Base-by-base conservation (phyloP, 2,329 filamentous ascomycete genomes). In the Sordariomycetes sp. region DNA sequence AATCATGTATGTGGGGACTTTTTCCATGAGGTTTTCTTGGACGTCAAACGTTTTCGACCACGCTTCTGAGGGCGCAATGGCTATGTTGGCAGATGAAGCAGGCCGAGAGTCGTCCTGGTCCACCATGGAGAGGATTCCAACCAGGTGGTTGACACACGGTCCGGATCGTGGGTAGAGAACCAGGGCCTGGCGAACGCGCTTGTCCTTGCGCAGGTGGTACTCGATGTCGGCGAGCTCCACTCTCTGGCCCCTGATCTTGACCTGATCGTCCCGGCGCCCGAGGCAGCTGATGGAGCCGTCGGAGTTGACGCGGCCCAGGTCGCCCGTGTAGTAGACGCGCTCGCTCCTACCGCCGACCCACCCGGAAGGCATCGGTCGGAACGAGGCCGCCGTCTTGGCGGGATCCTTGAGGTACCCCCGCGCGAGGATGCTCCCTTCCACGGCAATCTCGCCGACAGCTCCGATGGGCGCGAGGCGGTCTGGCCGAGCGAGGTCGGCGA, bases 241-340 rank as follows among this genome's bases (percentile, higher is more conserved):
- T 58, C 85, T 73, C 62, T 82, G 85, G 25, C 88, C 88, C 11
- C 78, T 75, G 32, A 88, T 70, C 69, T 89, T 89, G 59, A 87
- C 79, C 67, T 86, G 85, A 18, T 79, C 79, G 64, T 88, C 86
- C 62, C 83, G 85, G 54, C 86, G 76, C 16, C 84, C 83, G 46
- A 85, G 72, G 60, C 82, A 85, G 8, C 77, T 60, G 18, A 69
- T 54, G 0, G 54, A 63, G 0, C 66, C 66, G 11, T 68, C 66
- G 3, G 40, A n/a, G n/a, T 62, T 53, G 28, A 62, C 61, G 4
- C 53, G 50, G 1, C 61, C 64, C 5, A 64, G 50, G 51, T 65
- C 64, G 3, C 63, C 63, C 0, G 64, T 64, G 48, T 55, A 57
- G 57, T 65, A 65, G n/a, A n/a, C n/a, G n/a, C n/a, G n/a, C n/a